A percentile compares a stretch with the other conserved stretches of the same genome.
Evolutionary conservation across 140 eudicot genomes (phyloP).

Genomic region (Erigeron philadelphicus): DNA sequence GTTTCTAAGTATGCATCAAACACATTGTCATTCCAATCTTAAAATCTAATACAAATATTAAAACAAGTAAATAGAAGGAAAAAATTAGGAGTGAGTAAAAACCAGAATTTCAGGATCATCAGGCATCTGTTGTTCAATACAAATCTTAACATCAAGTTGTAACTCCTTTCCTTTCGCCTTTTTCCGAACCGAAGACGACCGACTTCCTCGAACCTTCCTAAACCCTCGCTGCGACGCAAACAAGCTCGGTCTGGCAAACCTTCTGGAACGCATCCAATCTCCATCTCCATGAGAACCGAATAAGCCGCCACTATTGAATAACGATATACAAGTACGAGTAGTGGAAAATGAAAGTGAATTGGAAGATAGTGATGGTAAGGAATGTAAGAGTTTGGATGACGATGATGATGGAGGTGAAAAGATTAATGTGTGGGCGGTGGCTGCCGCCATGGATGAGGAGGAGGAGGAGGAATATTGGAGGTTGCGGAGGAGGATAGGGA

Average conservation of each 20-base stretch:
- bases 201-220: slow-evolving; percentile 54
- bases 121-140: slow-evolving; percentile 73
- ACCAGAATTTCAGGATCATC: slow-evolving; percentile 86
- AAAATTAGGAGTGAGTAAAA: neutral
- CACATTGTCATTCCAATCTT: no score
- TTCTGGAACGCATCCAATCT: slow-evolving; percentile 32
- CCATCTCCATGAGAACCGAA: slow-evolving; percentile 13
- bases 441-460: slow-evolving; percentile 47
- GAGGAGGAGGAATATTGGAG: slow-evolving; percentile 24
- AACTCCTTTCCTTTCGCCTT: slow-evolving; percentile 57
- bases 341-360: slow-evolving; percentile 18
- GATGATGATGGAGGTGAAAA: slow-evolving; percentile 17
- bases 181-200: slow-evolving; percentile 28
- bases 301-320: slow-evolving; percentile 26
- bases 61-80: neutral
- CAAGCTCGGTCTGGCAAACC: slow-evolving; percentile 34
- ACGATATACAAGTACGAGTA: slow-evolving; percentile 3
- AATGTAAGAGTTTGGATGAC: slow-evolving; percentile 4
- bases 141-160: slow-evolving; percentile 72
- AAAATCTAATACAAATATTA: no score
- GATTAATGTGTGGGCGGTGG: slow-evolving; percentile 17
- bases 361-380: slow-evolving; percentile 34
- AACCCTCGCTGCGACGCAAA: slow-evolving; percentile 39
- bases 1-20: no score
- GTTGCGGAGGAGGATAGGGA: slow-evolving; percentile 46